Evolutionary conservation across 192 early-diverging fungal species (phyloP).

Genomic region (Funneliformis geosporum): DNA sequence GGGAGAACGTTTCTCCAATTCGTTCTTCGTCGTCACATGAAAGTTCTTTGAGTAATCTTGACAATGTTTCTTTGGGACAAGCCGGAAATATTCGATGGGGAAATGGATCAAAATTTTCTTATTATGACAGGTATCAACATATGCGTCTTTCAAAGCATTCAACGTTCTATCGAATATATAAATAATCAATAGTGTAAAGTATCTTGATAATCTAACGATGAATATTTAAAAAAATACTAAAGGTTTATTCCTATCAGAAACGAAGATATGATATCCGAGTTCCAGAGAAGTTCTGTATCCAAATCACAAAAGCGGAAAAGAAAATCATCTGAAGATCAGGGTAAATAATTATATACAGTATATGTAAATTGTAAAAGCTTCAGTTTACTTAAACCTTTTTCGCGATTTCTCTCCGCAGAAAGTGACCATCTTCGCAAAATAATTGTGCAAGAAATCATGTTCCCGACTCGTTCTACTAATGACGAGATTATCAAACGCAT

Average conservation of each 20-base stretch:
- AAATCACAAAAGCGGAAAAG: neutral
- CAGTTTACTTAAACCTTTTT: neutral
- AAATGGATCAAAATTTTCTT: neutral
- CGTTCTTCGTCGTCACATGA: neutral
- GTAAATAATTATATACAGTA: neutral
- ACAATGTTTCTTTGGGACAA: neutral
- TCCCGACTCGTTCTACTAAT: neutral
- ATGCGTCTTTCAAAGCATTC: neutral
- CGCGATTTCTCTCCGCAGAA: neutral
- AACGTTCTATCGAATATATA: neutral
- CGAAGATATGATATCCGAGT: constrained; percentile 21
- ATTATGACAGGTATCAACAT: neutral
- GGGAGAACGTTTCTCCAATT: neutral
- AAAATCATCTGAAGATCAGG: neutral
- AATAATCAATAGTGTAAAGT: neutral
- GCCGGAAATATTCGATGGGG: neutral
- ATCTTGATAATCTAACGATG: no score
- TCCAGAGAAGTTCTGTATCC: neutral
- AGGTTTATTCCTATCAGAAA: constrained; percentile 24
- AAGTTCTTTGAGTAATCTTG: neutral
- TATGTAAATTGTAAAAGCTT: neutral
- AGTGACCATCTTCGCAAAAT: neutral
- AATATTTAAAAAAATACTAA: neutral
- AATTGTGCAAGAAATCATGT: constrained; percentile 17
- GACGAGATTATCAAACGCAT: neutral